Conservation (phyloP, 495 filamentous ascomycete species). For the Trichoderma orchidacearum region DNA sequence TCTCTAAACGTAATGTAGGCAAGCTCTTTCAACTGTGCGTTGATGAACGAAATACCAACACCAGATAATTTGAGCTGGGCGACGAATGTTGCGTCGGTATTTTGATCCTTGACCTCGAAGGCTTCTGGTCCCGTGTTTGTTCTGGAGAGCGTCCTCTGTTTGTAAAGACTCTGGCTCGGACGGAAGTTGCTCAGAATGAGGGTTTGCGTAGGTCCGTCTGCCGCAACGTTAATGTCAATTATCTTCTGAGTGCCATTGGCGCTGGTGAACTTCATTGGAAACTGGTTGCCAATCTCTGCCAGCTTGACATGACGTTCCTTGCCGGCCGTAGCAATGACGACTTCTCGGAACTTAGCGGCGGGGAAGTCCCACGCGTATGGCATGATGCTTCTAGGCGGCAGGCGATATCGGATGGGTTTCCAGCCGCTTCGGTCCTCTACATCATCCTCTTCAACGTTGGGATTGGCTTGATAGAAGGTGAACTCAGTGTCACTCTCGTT, state of each 20-base stretch:
- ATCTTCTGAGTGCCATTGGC: constrained; percentile 57
- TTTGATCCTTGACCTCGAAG: constrained; percentile 87
- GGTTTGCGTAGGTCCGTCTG: constrained; percentile 89
- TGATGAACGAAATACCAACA: constrained; percentile 87
- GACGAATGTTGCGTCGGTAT: constrained; percentile 76
- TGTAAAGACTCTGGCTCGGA: constrained; percentile 85
- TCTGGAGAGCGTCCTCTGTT: constrained; percentile 56
- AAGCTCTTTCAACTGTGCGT: constrained; percentile 79
- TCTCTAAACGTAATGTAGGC: constrained; percentile 91
- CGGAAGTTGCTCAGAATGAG: constrained; percentile 91
- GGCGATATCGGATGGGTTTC: constrained; percentile 82
- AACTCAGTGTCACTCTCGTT: constrained; percentile 96
- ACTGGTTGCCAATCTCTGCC: constrained; percentile 87
- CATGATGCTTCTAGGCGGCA: constrained; percentile 94
- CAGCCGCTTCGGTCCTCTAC: constrained; percentile 73
- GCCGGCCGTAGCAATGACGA: constrained; percentile 64
- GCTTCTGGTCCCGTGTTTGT: constrained; percentile 41
- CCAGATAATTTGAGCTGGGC: constrained; percentile 79
- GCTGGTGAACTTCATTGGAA: constrained; percentile 64
- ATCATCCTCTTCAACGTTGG: constrained; percentile 63
- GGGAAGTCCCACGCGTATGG: constrained; percentile 99
- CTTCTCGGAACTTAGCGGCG: constrained; percentile 87
- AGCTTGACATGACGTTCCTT: constrained; percentile 85
- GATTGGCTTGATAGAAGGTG: constrained; percentile 77
- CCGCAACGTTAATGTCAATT: constrained; percentile 90